Conservation (phyloP, 2,329 filamentous ascomycete genomes). For the Microsporum audouinii region DNA sequence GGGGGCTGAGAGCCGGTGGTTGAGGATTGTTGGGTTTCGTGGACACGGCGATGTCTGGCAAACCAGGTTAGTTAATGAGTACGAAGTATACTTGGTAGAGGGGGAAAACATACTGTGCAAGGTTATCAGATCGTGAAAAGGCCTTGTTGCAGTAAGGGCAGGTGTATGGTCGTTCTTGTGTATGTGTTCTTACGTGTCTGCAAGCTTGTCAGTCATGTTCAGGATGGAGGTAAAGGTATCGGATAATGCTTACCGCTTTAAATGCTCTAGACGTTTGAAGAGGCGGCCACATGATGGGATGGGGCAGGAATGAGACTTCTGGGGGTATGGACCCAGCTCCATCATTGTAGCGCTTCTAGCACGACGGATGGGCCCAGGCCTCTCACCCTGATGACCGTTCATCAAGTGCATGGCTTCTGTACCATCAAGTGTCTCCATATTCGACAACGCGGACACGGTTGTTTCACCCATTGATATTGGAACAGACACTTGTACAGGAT, state of each 20-base stretch:
- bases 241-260: conserved; percentile 64
- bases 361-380: conserved; percentile 67
- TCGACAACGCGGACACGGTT: conserved; percentile 47
- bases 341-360: conserved; percentile 91
- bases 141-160: conserved; percentile 98
- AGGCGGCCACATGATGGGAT: conserved; percentile 93
- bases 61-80: not conserved
- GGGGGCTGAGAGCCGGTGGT: conserved; percentile 27
- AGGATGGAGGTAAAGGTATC: conserved; percentile 37
- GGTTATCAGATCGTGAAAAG: conserved; percentile 95
- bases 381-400: conserved; percentile 38
- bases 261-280: conserved; percentile 97
- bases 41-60: conserved; percentile 58
- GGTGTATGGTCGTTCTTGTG: conserved; percentile 95
- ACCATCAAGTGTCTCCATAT: conserved; percentile 49
- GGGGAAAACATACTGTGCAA: conserved; percentile 69
- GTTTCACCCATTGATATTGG: conserved; percentile 53
- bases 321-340: conserved; percentile 91
- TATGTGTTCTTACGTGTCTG: conserved; percentile 98
- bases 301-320: conserved; percentile 98
- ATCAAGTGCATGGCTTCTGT: conserved; percentile 26
- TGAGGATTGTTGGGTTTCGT: conserved; percentile 60
- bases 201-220: conserved; percentile 17
- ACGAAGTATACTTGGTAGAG: not conserved
- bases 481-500: conserved; percentile 58